Evolutionary conservation across 2,329 filamentous ascomycete genomes (phyloP).

Genomic region (Pseudogymnoascus sp.): DNA sequence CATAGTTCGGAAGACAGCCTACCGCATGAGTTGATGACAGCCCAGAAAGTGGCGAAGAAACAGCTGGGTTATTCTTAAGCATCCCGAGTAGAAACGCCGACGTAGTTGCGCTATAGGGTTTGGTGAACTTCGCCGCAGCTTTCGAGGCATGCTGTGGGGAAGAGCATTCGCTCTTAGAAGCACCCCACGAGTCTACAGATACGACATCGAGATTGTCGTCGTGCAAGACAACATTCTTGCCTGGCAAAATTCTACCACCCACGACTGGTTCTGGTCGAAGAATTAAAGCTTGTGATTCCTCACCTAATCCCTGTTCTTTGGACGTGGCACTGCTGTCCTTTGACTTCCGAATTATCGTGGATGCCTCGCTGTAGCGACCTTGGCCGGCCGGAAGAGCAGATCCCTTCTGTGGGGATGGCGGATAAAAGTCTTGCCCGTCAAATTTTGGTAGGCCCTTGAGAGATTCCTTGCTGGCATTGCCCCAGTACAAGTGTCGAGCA

Average conservation of each 20-base stretch:
- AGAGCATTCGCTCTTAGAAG: not conserved
- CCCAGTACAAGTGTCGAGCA: slow-evolving; percentile 54
- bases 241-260: not conserved
- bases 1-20: slow-evolving; percentile 27
- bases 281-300: slow-evolving; percentile 6
- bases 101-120: not conserved
- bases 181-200: slow-evolving; percentile 17
- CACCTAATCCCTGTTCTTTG: slow-evolving; percentile 9
- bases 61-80: slow-evolving; percentile 19
- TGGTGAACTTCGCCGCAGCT: not conserved
- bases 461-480: slow-evolving; percentile 42
- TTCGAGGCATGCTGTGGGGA: not conserved
- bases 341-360: slow-evolving; percentile 9
- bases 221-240: not conserved
- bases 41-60: slow-evolving; percentile 20
- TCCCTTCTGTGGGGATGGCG: slow-evolving; percentile 43
- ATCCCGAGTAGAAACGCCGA: slow-evolving; percentile 22
- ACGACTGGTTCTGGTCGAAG: slow-evolving; percentile 3
- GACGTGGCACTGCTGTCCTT: slow-evolving; percentile 2
- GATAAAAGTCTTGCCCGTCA: slow-evolving; percentile 57
- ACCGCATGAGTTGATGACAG: slow-evolving; percentile 26
- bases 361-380: not conserved
- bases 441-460: slow-evolving; percentile 51
- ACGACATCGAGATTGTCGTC: slow-evolving; percentile 12
- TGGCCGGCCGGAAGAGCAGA: slow-evolving; percentile 5